A percentile compares a stretch with the other conserved stretches of the same genome.
Evolutionary conservation across 106 monocot species (phyloP).

Genomic region (Posidonia australis): DNA sequence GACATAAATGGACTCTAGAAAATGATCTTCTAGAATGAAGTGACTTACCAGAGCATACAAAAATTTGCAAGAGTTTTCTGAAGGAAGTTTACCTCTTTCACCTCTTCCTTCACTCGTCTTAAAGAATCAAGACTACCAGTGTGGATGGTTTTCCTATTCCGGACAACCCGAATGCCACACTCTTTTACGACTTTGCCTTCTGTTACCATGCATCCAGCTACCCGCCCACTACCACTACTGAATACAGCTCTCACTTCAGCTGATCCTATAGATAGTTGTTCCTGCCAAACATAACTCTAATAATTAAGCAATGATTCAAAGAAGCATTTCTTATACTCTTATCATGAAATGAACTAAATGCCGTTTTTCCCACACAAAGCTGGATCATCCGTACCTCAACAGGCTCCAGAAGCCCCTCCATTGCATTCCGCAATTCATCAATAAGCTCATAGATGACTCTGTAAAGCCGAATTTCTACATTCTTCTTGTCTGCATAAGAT

Average conservation of each 20-base stretch:
- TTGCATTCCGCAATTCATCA: constrained; percentile 78
- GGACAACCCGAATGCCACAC: constrained; percentile 58
- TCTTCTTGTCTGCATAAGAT: constrained; percentile 73
- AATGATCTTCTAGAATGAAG: too few relatives aligned
- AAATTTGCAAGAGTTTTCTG: neutral
- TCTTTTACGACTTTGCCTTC: constrained; percentile 78
- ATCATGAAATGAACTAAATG: neutral
- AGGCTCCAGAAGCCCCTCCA: constrained; percentile 92
- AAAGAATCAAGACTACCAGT: constrained; percentile 62
- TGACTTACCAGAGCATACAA: neutral
- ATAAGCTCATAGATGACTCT: constrained; percentile 90
- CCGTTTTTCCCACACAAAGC: neutral
- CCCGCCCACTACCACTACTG: constrained; percentile 90
- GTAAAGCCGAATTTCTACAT: constrained; percentile 84
- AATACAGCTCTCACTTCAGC: constrained; percentile 76
- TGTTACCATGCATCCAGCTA: constrained; percentile 91
- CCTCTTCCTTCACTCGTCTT: constrained; percentile 89
- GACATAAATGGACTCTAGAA: too few relatives aligned
- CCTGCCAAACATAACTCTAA: constrained; percentile 29
- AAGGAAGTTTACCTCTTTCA: constrained; percentile 71
- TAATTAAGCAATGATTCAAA: neutral
- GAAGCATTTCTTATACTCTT: neutral
- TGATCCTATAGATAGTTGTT: constrained; percentile 71
- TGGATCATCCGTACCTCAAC: constrained; percentile 51
- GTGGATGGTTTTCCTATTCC: constrained; percentile 57